Evolutionary conservation across 768 basidiomycete species (phyloP).

Genomic region (Rickenella mellea): DNA sequence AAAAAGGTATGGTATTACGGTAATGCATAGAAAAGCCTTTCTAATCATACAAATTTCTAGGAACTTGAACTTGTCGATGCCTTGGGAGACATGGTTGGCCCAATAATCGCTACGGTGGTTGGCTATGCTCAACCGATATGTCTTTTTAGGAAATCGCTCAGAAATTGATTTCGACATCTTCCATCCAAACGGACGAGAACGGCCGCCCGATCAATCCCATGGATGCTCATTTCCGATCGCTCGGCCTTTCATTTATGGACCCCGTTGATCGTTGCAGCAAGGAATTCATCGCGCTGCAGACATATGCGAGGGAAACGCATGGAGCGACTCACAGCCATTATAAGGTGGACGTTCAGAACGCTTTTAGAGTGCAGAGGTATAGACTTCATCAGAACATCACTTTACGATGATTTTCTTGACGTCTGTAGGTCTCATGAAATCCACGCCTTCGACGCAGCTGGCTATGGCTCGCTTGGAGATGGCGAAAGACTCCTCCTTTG

Average conservation of each 20-base stretch:
- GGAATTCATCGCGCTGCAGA: conserved; percentile 39
- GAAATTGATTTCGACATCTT: conserved; percentile 40
- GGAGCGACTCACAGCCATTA: conserved; percentile 43
- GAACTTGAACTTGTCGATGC: conserved; percentile 59
- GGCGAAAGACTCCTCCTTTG: conserved; percentile 50
- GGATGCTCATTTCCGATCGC: conserved; percentile 44
- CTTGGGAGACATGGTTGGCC: conserved; percentile 49
- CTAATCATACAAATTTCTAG: conserved; percentile 13
- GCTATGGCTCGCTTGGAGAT: conserved; percentile 29
- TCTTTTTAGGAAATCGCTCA: conserved; percentile 41
- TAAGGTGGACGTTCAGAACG: conserved; percentile 31
- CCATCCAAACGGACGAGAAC: conserved; percentile 26
- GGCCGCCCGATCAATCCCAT: conserved; percentile 46
- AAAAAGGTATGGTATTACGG: conserved; percentile 37
- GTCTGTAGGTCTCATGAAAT: conserved; percentile 22
- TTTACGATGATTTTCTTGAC: not conserved
- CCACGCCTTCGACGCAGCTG: conserved; percentile 33
- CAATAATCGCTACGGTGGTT: not conserved
- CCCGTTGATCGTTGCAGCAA: conserved; percentile 28
- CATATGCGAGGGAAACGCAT: conserved; percentile 46
- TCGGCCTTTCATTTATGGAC: conserved; percentile 42
- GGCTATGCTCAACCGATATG: not conserved
- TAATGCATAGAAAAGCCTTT: not conserved
- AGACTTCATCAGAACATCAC: conserved; percentile 11
- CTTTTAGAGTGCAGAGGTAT: conserved; percentile 48